Evolutionary conservation across 2,329 filamentous ascomycete genomes (phyloP).

Genomic region (Drechslera avenae): DNA sequence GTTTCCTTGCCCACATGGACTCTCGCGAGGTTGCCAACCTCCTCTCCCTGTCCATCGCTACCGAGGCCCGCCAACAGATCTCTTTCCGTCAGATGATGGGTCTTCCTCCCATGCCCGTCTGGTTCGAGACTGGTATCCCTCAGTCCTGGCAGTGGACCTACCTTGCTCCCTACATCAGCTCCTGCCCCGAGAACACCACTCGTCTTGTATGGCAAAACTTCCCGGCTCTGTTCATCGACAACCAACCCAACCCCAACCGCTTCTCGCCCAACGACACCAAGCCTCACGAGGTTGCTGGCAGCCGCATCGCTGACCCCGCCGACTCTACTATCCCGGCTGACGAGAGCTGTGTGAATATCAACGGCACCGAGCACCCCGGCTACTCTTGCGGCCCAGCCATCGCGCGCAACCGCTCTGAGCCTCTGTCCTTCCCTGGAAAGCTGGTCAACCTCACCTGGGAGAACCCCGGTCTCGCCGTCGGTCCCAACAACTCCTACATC

Average conservation of each 20-base stretch:
- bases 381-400: conserved; percentile 68
- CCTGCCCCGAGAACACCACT: conserved; percentile 73
- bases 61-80: conserved; percentile 81
- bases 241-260: conserved; percentile 76
- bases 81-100: conserved; percentile 84
- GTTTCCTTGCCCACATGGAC: conserved; percentile 78
- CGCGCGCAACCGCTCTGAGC: conserved; percentile 69
- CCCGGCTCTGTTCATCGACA: conserved; percentile 71
- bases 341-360: conserved; percentile 64
- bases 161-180: conserved; percentile 79
- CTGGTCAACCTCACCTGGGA: conserved; percentile 77
- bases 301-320: conserved; percentile 61
- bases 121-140: conserved; percentile 79
- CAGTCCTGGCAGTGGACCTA: conserved; percentile 87
- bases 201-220: conserved; percentile 85
- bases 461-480: conserved; percentile 67
- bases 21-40: conserved; percentile 75
- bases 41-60: conserved; percentile 75
- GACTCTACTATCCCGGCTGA: conserved; percentile 53
- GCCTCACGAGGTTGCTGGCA: conserved; percentile 67
- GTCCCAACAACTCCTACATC: conserved; percentile 82
- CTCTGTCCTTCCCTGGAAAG: conserved; percentile 75
- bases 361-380: conserved; percentile 57
- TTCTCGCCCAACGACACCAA: conserved; percentile 66
- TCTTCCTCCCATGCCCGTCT: conserved; percentile 79